Evolutionary conservation across 768 basidiomycete species (phyloP).

Genomic region (Rickenella mellea): DNA sequence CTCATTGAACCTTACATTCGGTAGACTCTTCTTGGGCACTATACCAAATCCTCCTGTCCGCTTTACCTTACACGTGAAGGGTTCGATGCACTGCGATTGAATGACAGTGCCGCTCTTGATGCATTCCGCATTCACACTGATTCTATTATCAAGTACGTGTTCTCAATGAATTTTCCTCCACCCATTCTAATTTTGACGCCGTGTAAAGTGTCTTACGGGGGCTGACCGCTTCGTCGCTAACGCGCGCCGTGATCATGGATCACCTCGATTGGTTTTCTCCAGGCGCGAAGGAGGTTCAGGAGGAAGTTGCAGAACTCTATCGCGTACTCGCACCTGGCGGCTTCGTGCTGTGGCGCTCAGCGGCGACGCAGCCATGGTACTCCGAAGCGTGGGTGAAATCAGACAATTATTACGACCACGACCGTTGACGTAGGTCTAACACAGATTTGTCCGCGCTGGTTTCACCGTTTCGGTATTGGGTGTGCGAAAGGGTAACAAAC

Average conservation of each 20-base stretch:
- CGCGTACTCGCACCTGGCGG: slow-evolving; percentile 52
- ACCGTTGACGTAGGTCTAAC: background rate
- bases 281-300: slow-evolving; percentile 36
- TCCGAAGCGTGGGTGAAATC: slow-evolving; percentile 28
- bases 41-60: slow-evolving; percentile 51
- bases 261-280: slow-evolving; percentile 54
- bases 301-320: slow-evolving; percentile 45
- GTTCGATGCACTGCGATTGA: slow-evolving; percentile 43
- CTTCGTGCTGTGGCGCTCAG: slow-evolving; percentile 57
- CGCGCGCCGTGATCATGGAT: slow-evolving; percentile 64
- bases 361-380: slow-evolving; percentile 60
- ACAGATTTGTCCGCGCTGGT: slow-evolving; percentile 40
- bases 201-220: slow-evolving; percentile 33
- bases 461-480: slow-evolving; percentile 45
- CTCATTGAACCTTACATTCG: background rate
- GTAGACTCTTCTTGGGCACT: slow-evolving; percentile 35
- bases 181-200: background rate
- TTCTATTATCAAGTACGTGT: slow-evolving; percentile 50
- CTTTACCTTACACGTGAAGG: slow-evolving; percentile 54
- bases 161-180: background rate
- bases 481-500: slow-evolving; percentile 36
- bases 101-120: slow-evolving; percentile 34
- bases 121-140: slow-evolving; percentile 66
- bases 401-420: background rate
- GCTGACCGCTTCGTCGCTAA: slow-evolving; percentile 38